Base-by-base conservation (phyloP, 1,284 basidiomycete genomes). In the Irpex lacteus region DNA sequence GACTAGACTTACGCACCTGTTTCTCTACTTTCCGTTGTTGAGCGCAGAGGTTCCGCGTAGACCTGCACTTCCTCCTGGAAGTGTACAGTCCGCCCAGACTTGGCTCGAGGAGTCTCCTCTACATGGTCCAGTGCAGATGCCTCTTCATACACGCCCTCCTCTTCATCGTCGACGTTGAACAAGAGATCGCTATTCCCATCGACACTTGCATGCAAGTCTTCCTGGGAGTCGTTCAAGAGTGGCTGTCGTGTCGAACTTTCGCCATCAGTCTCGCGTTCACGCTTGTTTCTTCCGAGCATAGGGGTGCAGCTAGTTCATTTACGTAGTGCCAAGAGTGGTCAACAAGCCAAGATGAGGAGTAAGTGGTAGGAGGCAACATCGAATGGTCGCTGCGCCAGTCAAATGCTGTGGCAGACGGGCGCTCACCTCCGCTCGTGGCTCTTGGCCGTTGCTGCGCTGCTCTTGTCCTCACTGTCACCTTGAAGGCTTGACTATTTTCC, bases 21-120 rank as follows among this genome's bases (percentile, higher is more conserved):
- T 79, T 93, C 91, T 66, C 91, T 87, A 74, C 90, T 91, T 59
- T 87, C 79, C 49, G 81, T 77, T 26, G 88, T 91, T 18, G 91
- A 93, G 72, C 85, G 81, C 44, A 92, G 76, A 8, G 88, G 80
- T 0, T 87, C 90, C 6, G 81, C 81, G 69, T 90, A 86, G 49
- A 90, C 81, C 63, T 88, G 84, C 0, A 90, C 86, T 37, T 88
- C 82, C 60, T 91, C 88, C 61, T 83, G 78, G 69, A 91, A 91
- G 47, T 85, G 80, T 44, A 90, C 89, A 5, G 71, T 77, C 32
- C 71, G 72, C 26, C 69, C 67, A 4, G 66, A 53, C 62, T 71
- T 73, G 50, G 60, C 36, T n/a, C 53, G 53, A 7, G 68, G 65
- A 6, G 65, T 63, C n/a, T 68, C 26, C 26, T 26, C 67, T 15